A percentile compares a stretch with the other conserved stretches of the same genome.
These are phyloP conservation scores for Friedmanniomyces endolithicus DNA, from an alignment of 495 filamentous ascomycete genomes.

Conservation along the genomic window DNA sequence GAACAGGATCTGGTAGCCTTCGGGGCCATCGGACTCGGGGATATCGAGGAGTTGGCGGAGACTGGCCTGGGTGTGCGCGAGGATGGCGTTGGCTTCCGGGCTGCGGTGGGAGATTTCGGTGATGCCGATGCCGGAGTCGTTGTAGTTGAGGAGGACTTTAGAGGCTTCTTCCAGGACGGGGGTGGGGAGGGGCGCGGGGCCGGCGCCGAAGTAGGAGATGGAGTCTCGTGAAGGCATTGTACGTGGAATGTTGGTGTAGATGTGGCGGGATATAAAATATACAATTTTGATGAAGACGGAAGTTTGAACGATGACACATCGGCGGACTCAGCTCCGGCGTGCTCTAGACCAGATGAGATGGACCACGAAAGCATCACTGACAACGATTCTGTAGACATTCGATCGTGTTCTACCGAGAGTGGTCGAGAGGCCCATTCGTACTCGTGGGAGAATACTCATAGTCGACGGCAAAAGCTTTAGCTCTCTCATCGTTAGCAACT, in stretches of 20 bases:
- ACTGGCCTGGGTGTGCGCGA: constrained; percentile 26
- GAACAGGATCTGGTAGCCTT: constrained; percentile 65
- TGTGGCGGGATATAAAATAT: neutral
- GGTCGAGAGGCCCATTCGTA: too few relatives aligned
- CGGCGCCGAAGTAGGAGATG: constrained; percentile 72
- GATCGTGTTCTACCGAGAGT: too few relatives aligned
- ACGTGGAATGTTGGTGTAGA: neutral
- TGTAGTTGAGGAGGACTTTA: constrained; percentile 66
- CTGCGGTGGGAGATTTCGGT: constrained; percentile 86
- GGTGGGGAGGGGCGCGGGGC: constrained; percentile 72
- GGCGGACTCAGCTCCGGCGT: too few relatives aligned
- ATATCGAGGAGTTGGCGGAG: constrained; percentile 51
- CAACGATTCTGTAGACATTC: too few relatives aligned
- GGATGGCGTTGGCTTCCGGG: constrained; percentile 45
- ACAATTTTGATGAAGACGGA: too few relatives aligned
- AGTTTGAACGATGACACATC: too few relatives aligned
- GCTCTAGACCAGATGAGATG: too few relatives aligned
- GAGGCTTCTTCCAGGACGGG: constrained; percentile 61
- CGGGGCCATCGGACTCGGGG: constrained; percentile 33
- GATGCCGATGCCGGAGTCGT: constrained; percentile 65
- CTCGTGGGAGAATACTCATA: too few relatives aligned
- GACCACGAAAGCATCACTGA: too few relatives aligned
- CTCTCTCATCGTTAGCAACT: too few relatives aligned
- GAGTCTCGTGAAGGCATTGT: constrained; percentile 48
- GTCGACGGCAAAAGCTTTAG: too few relatives aligned